Percentiles rank a stretch among this genome's conserved stretches.
Evolutionary conservation across 148 eudicot genomes (phyloP).

Genomic region (Fagopyrum homotropicum): DNA sequence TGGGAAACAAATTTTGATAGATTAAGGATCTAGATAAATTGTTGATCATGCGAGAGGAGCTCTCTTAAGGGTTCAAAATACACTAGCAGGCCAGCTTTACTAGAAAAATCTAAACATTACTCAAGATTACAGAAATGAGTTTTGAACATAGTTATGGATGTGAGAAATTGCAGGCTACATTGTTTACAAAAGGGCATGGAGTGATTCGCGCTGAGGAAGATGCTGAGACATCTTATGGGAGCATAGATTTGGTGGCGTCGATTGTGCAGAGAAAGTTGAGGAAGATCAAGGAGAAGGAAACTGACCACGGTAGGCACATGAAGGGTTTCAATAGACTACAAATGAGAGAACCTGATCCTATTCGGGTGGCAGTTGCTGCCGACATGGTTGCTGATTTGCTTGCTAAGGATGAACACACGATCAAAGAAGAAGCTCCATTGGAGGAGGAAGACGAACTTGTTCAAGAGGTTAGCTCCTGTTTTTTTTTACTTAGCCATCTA

Average conservation of each 20-base stretch:
- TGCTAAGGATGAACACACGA: neutral
- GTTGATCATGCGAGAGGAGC: neutral
- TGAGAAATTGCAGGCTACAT: conserved; percentile 47
- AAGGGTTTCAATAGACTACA: conserved; percentile 60
- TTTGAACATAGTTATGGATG: no score
- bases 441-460: conserved; percentile 4
- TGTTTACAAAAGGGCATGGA: conserved; percentile 79
- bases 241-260: conserved; percentile 81
- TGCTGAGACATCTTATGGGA: conserved; percentile 56
- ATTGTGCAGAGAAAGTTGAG: conserved; percentile 73
- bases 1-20: no score
- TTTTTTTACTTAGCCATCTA: no score
- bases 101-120: neutral
- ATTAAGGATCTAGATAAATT: neutral
- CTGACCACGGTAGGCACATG: conserved; percentile 88
- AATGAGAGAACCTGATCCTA: conserved; percentile 47
- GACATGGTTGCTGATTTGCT: conserved; percentile 14
- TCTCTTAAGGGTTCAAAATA: neutral
- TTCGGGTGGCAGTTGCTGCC: conserved; percentile 13
- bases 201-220: conserved; percentile 91
- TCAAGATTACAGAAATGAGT: neutral
- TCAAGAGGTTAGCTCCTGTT: conserved; percentile 2
- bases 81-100: neutral
- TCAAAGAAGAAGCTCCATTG: neutral
- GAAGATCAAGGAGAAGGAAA: conserved; percentile 88